Conservation (phyloP, 106 monocot genomes). For the Dendrobium nobile region DNA sequence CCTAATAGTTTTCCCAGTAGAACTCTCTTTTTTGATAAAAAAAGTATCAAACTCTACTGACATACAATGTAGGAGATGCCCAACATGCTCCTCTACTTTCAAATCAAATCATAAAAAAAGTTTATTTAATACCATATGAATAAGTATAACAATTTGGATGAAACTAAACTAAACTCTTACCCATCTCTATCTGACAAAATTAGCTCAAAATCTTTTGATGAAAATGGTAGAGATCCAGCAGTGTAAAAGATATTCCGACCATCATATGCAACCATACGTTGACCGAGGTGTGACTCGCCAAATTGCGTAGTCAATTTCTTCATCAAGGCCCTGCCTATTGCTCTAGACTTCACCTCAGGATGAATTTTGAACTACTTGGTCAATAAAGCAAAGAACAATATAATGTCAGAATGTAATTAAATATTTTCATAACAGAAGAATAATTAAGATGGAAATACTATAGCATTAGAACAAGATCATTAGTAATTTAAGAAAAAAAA, state of each 20-base stretch:
- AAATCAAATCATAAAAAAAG: too few relatives aligned
- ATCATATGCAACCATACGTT: conserved; percentile 36
- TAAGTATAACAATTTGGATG: neutral
- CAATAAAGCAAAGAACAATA: neutral
- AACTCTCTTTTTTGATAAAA: too few relatives aligned
- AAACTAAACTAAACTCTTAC: neutral
- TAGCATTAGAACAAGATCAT: neutral
- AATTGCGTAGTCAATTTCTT: conserved; percentile 22
- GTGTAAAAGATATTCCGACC: conserved; percentile 50
- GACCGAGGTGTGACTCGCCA: conserved; percentile 19
- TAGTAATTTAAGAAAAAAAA: neutral
- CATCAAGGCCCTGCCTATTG: conserved; percentile 20
- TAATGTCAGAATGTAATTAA: neutral
- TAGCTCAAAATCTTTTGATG: conserved; percentile 28
- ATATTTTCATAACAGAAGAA: neutral
- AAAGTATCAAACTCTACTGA: too few relatives aligned
- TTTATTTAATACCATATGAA: too few relatives aligned
- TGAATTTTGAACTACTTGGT: conserved; percentile 29
- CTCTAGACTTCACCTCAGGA: conserved; percentile 34
- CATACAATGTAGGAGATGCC: neutral
- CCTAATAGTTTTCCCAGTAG: too few relatives aligned
- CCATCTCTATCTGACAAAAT: conserved; percentile 14
- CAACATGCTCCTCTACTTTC: neutral
- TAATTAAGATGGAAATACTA: neutral
- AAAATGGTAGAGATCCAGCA: conserved; percentile 49